phyloP scores from a whole-genome alignment of 805 yeast species.

The Hanseniaspora clermontiae region DNA sequence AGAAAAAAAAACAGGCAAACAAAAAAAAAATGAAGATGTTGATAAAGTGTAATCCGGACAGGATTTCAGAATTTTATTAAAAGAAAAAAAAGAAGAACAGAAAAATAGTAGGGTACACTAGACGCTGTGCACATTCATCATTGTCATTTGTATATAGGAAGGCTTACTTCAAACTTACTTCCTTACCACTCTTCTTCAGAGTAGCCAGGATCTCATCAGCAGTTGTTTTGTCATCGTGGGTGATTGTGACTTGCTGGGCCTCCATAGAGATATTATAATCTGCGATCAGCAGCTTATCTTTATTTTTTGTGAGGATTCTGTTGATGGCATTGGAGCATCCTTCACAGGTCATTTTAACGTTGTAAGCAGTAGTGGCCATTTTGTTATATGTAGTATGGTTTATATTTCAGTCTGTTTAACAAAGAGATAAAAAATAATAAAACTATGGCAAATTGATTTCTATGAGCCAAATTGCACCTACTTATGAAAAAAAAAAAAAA shows the following conservation, averaged over 20 bases:
- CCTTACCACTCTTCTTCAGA: constrained; percentile 10
- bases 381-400: constrained; percentile 6
- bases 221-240: not conserved
- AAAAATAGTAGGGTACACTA: no score
- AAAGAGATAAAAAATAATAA: not conserved
- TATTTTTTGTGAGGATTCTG: constrained; percentile 55
- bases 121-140: no score
- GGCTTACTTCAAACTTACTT: not conserved
- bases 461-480: no score
- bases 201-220: not conserved
- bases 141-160: not conserved
- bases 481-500: no score
- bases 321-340: constrained; percentile 82
- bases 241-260: constrained; percentile 67
- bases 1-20: not conserved
- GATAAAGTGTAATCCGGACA: no score
- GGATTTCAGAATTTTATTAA: no score
- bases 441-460: no score
- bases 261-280: constrained; percentile 54
- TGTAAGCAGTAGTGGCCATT: constrained; percentile 54
- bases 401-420: no score
- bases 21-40: not conserved
- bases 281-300: constrained; percentile 55
- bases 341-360: constrained; percentile 76
- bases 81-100: not conserved